These are phyloP conservation scores for Sclerotinia trifoliorum DNA, from an alignment of 2,329 filamentous ascomycete genomes.

Conservation along the genomic window DNA sequence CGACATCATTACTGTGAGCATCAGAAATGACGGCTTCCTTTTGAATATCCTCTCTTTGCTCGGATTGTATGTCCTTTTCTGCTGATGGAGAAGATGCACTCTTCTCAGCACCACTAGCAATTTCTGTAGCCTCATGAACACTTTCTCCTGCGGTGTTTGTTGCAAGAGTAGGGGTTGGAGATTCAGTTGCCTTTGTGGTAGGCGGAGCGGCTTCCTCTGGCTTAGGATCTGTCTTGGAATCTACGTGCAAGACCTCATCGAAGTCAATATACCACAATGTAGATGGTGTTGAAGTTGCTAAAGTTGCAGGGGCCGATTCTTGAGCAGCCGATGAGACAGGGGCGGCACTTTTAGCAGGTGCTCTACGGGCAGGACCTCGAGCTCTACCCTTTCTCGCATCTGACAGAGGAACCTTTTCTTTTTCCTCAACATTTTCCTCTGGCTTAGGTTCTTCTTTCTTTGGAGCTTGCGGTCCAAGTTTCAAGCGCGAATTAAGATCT, in stretches of 20 bases:
- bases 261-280: conserved; percentile 46
- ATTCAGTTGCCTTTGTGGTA: conserved; percentile 27
- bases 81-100: conserved; percentile 23
- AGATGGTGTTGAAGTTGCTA: conserved; percentile 39
- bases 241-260: conserved; percentile 42
- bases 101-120: conserved; percentile 26
- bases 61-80: conserved; percentile 25
- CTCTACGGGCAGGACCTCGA: conserved; percentile 78
- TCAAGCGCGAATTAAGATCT: conserved; percentile 85
- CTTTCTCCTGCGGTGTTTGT: conserved; percentile 34
- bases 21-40: conserved; percentile 24
- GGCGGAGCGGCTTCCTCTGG: conserved; percentile 9
- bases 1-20: conserved; percentile 20
- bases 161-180: conserved; percentile 31
- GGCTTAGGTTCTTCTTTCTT: conserved; percentile 68
- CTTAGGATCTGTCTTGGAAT: conserved; percentile 15
- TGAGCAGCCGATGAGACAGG: conserved; percentile 26
- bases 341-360: conserved; percentile 50
- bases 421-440: conserved; percentile 56
- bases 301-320: conserved; percentile 23
- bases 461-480: conserved; percentile 76
- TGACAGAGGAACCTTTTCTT: conserved; percentile 73
- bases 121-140: conserved; percentile 30
- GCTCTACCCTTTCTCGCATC: conserved; percentile 91
- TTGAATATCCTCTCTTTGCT: conserved; percentile 27